Percentiles rank a stretch among this genome's conserved stretches.
phyloP scores from a whole-genome alignment of 331 rosid species.

The Acacia concinna region DNA sequence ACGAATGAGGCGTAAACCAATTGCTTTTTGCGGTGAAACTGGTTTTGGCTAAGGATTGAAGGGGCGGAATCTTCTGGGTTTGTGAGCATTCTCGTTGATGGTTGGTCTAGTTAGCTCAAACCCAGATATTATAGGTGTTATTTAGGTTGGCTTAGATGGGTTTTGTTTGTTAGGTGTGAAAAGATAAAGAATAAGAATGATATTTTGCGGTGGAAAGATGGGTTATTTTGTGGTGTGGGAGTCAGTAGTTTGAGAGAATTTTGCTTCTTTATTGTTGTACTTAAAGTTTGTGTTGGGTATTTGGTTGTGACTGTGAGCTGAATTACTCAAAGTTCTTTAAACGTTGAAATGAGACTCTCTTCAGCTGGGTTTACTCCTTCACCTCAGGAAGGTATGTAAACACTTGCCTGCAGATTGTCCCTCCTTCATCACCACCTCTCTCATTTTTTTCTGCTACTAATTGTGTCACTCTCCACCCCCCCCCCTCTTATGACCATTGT shows the following conservation, averaged over 20 bases:
- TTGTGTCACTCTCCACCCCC: slow-evolving; percentile 15
- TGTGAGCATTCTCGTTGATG: slow-evolving; percentile 7
- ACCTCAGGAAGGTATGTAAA: slow-evolving; percentile 44
- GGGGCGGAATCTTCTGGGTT: slow-evolving; percentile 31
- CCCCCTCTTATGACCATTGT: neutral
- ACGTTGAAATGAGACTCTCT: slow-evolving; percentile 48
- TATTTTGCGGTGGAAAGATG: slow-evolving; percentile 40
- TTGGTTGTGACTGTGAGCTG: slow-evolving; percentile 34
- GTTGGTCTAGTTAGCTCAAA: neutral
- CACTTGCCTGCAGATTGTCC: slow-evolving; percentile 26
- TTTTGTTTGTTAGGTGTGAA: slow-evolving; percentile 36
- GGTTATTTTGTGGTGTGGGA: slow-evolving; percentile 42
- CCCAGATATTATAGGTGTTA: slow-evolving; percentile 3
- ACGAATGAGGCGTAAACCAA: slow-evolving; percentile 45
- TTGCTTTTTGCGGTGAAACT: slow-evolving; percentile 34
- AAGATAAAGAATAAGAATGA: slow-evolving; percentile 36
- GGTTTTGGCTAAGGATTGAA: slow-evolving; percentile 45
- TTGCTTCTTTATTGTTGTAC: slow-evolving; percentile 44
- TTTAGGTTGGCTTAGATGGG: slow-evolving; percentile 39
- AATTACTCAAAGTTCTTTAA: slow-evolving; percentile 24
- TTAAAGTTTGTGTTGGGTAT: slow-evolving; percentile 23
- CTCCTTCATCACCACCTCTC: neutral
- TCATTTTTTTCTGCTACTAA: slow-evolving; percentile 11
- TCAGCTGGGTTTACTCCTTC: slow-evolving; percentile 52
- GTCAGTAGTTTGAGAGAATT: slow-evolving; percentile 36